Percentiles rank a stretch among this genome's conserved stretches.
These are phyloP conservation scores for Lachnellula subtilissima DNA, from an alignment of 2,329 filamentous ascomycete species.

Conservation along the genomic window DNA sequence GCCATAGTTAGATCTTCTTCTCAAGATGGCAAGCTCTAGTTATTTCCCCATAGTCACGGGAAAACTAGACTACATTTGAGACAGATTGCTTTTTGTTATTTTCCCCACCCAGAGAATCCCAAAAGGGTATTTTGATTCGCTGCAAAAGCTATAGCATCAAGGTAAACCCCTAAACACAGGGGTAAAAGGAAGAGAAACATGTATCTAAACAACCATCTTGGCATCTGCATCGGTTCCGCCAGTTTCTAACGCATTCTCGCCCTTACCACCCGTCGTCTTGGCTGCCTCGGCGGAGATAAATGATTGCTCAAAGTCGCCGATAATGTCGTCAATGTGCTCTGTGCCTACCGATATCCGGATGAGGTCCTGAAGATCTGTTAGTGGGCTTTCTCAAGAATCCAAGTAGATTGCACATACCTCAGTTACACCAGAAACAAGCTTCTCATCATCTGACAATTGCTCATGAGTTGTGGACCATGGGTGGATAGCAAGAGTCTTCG, in stretches of 20 bases:
- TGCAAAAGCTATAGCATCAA: not conserved
- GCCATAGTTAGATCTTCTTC: constrained; percentile 48
- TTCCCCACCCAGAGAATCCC: not conserved
- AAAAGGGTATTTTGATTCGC: not conserved
- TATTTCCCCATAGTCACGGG: too few species aligned
- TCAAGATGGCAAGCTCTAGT: constrained; percentile 3
- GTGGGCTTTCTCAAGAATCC: not conserved
- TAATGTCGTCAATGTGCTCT: constrained; percentile 96
- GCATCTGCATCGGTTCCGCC: constrained; percentile 20
- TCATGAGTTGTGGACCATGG: constrained; percentile 95
- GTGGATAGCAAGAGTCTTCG: constrained; percentile 91
- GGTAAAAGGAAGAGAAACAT: not conserved
- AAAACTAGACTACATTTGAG: too few species aligned
- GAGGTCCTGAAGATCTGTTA: constrained; percentile 55
- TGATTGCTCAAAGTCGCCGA: constrained; percentile 89
- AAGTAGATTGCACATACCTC: constrained; percentile 43
- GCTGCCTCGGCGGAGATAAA: constrained; percentile 59
- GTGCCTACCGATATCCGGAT: constrained; percentile 95
- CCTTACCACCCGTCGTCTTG: constrained; percentile 24
- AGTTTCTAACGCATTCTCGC: constrained; percentile 18
- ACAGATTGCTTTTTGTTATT: not conserved
- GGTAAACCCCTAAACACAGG: not conserved
- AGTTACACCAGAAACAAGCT: constrained; percentile 73
- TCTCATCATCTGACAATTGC: constrained; percentile 82
- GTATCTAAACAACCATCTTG: constrained; percentile 24